A percentile compares a stretch with the other conserved stretches of the same genome.
Conservation (phyloP, 331 rosid genomes). For the Dryas integrifolia region DNA sequence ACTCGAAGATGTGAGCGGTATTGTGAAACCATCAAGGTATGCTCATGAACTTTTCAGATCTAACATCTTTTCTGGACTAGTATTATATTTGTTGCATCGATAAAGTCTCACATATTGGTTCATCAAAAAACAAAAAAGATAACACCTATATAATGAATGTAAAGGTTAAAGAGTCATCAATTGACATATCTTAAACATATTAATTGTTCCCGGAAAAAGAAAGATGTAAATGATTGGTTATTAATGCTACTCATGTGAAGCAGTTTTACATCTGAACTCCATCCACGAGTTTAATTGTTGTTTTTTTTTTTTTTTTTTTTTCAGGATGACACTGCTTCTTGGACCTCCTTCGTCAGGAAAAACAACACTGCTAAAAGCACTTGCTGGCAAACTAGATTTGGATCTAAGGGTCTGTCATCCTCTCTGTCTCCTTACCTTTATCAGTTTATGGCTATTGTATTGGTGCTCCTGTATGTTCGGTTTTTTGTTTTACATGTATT, state of each 20-base stretch:
- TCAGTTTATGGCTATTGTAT: background rate
- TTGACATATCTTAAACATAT: too few species aligned
- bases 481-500: background rate
- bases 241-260: background rate
- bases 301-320: background rate
- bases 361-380: constrained; percentile 47
- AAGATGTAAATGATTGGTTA: background rate
- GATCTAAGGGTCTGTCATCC: constrained; percentile 40
- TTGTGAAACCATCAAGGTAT: constrained; percentile 68
- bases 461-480: background rate
- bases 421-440: background rate
- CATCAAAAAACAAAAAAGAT: too few species aligned
- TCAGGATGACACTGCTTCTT: constrained; percentile 51
- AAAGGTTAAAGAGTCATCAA: too few species aligned
- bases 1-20: constrained; percentile 55
- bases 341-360: constrained; percentile 62
- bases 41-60: constrained; percentile 2
- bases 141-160: too few species aligned
- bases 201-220: background rate
- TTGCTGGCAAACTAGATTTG: constrained; percentile 43
- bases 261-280: background rate
- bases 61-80: background rate
- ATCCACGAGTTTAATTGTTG: background rate
- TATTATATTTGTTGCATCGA: background rate
- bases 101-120: background rate